Base-by-base conservation (phyloP, 805 yeast genomes). In the Kluyveromyces dobzhanskii region DNA sequence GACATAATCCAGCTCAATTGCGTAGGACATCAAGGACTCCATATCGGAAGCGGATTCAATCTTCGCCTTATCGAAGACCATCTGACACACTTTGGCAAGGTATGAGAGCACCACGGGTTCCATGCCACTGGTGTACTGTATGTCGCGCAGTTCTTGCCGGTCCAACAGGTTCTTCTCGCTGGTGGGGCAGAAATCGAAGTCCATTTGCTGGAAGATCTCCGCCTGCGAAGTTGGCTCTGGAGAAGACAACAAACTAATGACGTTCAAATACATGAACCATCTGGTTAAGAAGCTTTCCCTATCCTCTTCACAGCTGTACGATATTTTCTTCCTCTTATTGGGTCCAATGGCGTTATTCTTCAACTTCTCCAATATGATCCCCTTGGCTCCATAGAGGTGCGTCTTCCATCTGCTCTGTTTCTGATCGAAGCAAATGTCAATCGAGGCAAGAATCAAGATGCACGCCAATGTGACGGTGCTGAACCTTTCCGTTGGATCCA, bases 191-290 rank as follows among this genome's bases (percentile, higher is more conserved):
- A n/a, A 30, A 14, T 19, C 38, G 37, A 35, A 46, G 21, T 39
- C 40, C 16, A 35, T 19, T 16, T 23, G 14, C 17, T 31, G 35
- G 7, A 23, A 21, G 4, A 9, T 25, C 27, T 25, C 32, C 4
- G 19, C 16, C 9, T n/a, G 10, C 13, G 16, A 18, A 14, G 18
- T 21, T 14, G 29, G 35, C 3, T 46, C 57, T 3, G 82, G 70
- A 0, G 85, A 70, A 1, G 84, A 73, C 17, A 82, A 60, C 1
- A 76, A 70, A 0, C 85, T 80, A 16, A 81, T 64, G 3, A 79
- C 73, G 49, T 80, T 86, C 25, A 78, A 60, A 50, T 78, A 82
- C 0, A 76, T 78, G 52, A 76, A 80, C 85, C 86, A 79, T 37
- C 87, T 59, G 45, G 72, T 64, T 32, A 82, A 61, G 47, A 82